Conservation (phyloP, 371 early-diverging fungal species). For the Batkoa obscura region DNA sequence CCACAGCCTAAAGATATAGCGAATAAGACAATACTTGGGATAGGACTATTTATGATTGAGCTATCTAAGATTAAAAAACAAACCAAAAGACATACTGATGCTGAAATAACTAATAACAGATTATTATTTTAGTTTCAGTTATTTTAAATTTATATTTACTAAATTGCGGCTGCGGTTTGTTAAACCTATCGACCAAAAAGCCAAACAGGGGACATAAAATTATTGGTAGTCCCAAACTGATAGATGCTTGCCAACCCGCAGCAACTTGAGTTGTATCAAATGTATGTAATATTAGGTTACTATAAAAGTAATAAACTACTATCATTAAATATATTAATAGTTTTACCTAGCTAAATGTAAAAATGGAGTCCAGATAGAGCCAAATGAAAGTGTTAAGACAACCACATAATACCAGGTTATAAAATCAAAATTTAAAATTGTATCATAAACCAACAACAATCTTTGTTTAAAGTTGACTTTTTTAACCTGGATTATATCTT, state of each 20-base stretch:
- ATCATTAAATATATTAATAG: neutral
- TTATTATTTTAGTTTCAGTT: neutral
- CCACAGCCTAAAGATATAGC: slow-evolving; percentile 4
- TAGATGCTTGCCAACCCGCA: slow-evolving; percentile 1
- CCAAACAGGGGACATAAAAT: slow-evolving; percentile 1
- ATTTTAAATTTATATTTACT: neutral
- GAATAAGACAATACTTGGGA: slow-evolving; percentile 1
- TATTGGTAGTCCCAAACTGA: neutral
- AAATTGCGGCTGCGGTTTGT: neutral
- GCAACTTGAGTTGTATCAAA: neutral
- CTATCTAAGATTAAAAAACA: neutral
- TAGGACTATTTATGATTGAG: neutral
- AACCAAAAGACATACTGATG: neutral
- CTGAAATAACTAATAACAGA: neutral
- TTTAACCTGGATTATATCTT: too few relatives aligned
- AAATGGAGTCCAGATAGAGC: slow-evolving; percentile 4
- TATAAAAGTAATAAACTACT: neutral
- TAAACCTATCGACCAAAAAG: neutral
- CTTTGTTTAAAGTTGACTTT: too few relatives aligned
- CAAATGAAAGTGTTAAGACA: neutral
- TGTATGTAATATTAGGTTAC: neutral
- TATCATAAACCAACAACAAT: too few relatives aligned
- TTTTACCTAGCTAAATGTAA: slow-evolving; percentile 1
- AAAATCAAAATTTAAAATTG: neutral
- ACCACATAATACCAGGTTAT: slow-evolving; percentile 5